These are phyloP conservation scores for Trametes maxima DNA, from an alignment of 768 basidiomycete species.

Conservation along the genomic window DNA sequence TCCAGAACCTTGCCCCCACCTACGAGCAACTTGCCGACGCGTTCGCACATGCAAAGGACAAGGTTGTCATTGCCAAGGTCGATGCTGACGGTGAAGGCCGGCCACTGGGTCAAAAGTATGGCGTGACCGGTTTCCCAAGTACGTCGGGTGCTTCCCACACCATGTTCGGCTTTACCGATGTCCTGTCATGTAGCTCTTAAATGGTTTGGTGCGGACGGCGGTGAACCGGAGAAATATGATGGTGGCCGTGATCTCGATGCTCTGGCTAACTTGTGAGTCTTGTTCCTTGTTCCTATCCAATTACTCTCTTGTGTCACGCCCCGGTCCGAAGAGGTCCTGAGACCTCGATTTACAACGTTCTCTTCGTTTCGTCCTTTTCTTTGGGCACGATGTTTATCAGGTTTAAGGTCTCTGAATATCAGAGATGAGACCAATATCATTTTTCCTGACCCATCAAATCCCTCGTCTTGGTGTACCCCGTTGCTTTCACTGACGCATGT, in stretches of 20 bases:
- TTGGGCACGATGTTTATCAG: constrained; percentile 18
- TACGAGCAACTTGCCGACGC: constrained; percentile 91
- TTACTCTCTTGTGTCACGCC: neutral
- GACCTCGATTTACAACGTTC: neutral
- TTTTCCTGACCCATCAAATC: constrained; percentile 9
- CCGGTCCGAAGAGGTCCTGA: constrained; percentile 1
- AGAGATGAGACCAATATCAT: constrained; percentile 11
- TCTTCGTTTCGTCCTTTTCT: neutral
- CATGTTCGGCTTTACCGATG: constrained; percentile 32
- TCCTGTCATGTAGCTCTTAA: constrained; percentile 67
- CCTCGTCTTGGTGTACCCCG: too few species aligned
- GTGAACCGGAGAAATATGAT: constrained; percentile 63
- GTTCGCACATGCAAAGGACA: constrained; percentile 76
- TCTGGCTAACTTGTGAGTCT: constrained; percentile 70
- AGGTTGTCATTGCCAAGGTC: constrained; percentile 87
- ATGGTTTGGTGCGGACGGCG: constrained; percentile 82
- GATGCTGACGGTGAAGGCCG: constrained; percentile 90
- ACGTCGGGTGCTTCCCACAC: constrained; percentile 35
- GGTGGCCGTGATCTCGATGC: constrained; percentile 81
- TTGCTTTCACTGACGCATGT: neutral
- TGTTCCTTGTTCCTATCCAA: neutral
- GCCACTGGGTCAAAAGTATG: constrained; percentile 74
- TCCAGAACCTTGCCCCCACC: constrained; percentile 80
- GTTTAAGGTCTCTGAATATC: constrained; percentile 24
- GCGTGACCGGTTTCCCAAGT: constrained; percentile 88